These are phyloP conservation scores for Citrus cavaleriei DNA, from an alignment of 345 rosid genomes.

Conservation along the genomic window DNA sequence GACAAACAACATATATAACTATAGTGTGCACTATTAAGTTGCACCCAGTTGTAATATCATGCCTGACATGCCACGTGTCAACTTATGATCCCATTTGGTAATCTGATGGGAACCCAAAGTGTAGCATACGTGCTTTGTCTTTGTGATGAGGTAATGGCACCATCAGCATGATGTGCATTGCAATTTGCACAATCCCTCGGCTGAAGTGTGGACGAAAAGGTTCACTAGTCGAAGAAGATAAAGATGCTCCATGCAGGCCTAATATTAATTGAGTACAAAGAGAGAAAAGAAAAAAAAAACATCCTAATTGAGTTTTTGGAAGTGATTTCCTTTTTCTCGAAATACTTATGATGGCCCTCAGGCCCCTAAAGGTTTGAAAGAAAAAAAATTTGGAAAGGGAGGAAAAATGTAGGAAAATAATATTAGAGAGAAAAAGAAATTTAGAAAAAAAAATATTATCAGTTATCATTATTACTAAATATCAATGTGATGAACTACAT, in stretches of 20 bases:
- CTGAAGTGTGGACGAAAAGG: background rate
- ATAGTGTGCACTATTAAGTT: background rate
- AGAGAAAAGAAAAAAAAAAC: background rate
- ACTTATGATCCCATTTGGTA: background rate
- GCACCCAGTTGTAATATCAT: background rate
- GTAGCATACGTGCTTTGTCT: too few relatives aligned
- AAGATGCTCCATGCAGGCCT: background rate
- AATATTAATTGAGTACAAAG: too few relatives aligned
- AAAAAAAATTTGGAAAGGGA: too few relatives aligned
- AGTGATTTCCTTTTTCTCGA: background rate
- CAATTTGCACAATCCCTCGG: background rate
- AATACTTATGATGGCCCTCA: background rate
- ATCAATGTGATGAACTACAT: too few relatives aligned
- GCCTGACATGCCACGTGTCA: conserved; percentile 20
- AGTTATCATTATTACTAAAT: too few relatives aligned
- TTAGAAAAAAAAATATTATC: too few relatives aligned
- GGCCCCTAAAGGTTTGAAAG: background rate
- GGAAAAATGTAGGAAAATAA: too few relatives aligned
- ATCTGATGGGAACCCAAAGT: background rate
- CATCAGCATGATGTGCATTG: conserved; percentile 30
- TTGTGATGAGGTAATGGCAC: conserved; percentile 8
- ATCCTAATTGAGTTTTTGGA: background rate
- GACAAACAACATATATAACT: background rate
- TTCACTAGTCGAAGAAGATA: background rate
- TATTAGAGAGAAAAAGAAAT: too few relatives aligned